These are phyloP conservation scores for Lachancea fermentati DNA, from an alignment of 805 yeast genomes.

Conservation along the genomic window DNA sequence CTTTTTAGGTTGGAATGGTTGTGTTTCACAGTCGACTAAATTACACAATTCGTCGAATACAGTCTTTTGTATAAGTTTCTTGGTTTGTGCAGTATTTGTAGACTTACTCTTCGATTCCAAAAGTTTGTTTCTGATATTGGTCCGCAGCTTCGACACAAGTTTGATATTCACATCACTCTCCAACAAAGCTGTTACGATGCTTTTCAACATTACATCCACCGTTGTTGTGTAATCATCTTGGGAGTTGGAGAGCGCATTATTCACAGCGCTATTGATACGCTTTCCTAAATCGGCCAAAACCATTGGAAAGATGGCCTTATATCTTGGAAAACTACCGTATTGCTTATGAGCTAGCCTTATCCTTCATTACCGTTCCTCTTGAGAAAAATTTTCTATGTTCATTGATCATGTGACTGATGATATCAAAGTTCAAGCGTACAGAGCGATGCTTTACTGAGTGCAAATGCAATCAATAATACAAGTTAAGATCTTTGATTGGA, in stretches of 20 bases:
- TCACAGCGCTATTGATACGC: slow-evolving; percentile 68
- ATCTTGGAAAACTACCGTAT: not conserved
- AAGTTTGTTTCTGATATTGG: slow-evolving; percentile 57
- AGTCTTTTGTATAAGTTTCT: slow-evolving; percentile 78
- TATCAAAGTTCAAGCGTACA: not conserved
- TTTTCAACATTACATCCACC: slow-evolving; percentile 72
- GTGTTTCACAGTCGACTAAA: slow-evolving; percentile 63
- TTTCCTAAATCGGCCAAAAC: slow-evolving; percentile 77
- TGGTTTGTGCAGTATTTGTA: slow-evolving; percentile 48
- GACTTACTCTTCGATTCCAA: slow-evolving; percentile 38
- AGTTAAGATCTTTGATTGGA: not conserved
- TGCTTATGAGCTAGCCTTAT: not conserved
- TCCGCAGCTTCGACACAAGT: slow-evolving; percentile 72
- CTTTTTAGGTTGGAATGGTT: slow-evolving; percentile 79
- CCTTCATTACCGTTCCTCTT: slow-evolving; percentile 10
- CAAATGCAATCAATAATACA: not conserved
- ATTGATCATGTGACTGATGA: not conserved
- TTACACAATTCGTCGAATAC: slow-evolving; percentile 89
- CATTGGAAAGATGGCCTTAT: slow-evolving; percentile 35
- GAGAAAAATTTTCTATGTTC: slow-evolving; percentile 9
- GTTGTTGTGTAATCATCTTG: slow-evolving; percentile 54
- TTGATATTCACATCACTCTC: slow-evolving; percentile 93
- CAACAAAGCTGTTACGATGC: slow-evolving; percentile 80
- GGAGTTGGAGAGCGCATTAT: slow-evolving; percentile 52
- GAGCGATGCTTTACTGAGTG: not conserved